Evolutionary conservation across 2,329 filamentous ascomycete genomes (phyloP), one percentile per base, ranked within the genome.

Genomic region (Curvularia verruculosa): DNA sequence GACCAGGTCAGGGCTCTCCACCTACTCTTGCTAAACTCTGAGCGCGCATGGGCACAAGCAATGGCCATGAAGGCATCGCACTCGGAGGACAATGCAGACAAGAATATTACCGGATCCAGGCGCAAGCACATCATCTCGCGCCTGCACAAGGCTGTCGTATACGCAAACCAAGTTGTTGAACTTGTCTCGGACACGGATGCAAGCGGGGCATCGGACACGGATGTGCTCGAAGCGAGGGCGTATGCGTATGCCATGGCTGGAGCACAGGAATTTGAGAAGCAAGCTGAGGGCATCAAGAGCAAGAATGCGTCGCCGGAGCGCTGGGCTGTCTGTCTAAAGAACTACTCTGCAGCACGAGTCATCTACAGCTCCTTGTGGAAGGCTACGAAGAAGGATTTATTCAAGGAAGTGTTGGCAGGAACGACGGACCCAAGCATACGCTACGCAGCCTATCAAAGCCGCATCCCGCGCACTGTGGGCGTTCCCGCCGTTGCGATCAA

Each of bases 381-480:
- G 26, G 81, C 84, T 60, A 85, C 79, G 60, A 89, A 87, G 72
- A 88, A 87, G 59, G 94, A 96, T 56, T 81, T 90, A 34, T 95
- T 91, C 82, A 92, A 90, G 72, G 94, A 98, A 59, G 83, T 97
- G 23, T 80, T 99, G 55, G 87, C 89, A 46, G 88, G 90, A 68
- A 96, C 90, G 4, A 88, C 96, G 60, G 95, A 99, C 73, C 93
- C 93, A 1, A 96, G 92, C 60, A 91, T 99, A 69, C 89, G 94
- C 61, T 98, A 96, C 75, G 93, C 93, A 34, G 92, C 95, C 18
- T 98, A 98, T 75, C 92, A 96, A 76, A 84, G 92, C 73, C 90
- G 94, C 74, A 85, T 96, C 29, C 90, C 94, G 0, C 87, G 95
- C 41, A 96, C 92, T 2, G 85, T 92, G 52, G 88, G 93, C 2